Percentiles rank a stretch among this genome's conserved stretches.
Conservation (phyloP, 1,284 basidiomycete genomes). For the Apiotrichum gamsii region DNA sequence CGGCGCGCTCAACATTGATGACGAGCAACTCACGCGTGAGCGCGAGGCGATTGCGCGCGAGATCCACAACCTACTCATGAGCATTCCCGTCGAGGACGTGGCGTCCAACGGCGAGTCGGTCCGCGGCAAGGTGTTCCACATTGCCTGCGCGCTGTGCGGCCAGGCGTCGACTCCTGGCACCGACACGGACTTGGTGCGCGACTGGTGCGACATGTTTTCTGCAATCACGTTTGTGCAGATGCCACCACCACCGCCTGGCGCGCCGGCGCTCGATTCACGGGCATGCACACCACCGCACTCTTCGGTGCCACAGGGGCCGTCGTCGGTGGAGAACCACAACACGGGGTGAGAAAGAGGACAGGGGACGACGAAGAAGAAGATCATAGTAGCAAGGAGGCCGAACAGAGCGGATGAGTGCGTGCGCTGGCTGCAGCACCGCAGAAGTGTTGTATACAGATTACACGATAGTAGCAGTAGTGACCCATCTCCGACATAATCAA, state of each 20-base stretch:
- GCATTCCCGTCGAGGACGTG: constrained; percentile 46
- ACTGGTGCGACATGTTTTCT: constrained; percentile 39
- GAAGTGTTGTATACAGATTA: too few species aligned
- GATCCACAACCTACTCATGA: constrained; percentile 42
- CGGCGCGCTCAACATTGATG: constrained; percentile 30
- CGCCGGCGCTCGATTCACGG: constrained; percentile 23
- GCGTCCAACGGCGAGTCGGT: constrained; percentile 46
- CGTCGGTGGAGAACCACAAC: constrained; percentile 4
- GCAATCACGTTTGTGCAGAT: constrained; percentile 46
- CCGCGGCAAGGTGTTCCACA: constrained; percentile 45
- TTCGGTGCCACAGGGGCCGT: background rate
- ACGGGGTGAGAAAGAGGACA: too few species aligned
- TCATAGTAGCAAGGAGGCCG: too few species aligned
- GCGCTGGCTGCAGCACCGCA: too few species aligned
- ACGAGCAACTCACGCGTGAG: constrained; percentile 36
- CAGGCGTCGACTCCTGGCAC: constrained; percentile 27
- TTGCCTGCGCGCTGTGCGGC: constrained; percentile 42
- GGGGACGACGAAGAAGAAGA: too few species aligned
- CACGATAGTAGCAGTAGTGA: too few species aligned
- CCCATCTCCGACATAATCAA: too few species aligned
- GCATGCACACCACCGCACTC: constrained; percentile 25
- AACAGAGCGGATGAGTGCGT: too few species aligned
- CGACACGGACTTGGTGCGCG: constrained; percentile 41
- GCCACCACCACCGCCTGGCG: constrained; percentile 36
- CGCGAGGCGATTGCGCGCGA: constrained; percentile 42